Percentiles rank a stretch among this genome's conserved stretches.
phyloP scores from a whole-genome alignment of 164 flowering plant species.

The Stephania yunnanensis region DNA sequence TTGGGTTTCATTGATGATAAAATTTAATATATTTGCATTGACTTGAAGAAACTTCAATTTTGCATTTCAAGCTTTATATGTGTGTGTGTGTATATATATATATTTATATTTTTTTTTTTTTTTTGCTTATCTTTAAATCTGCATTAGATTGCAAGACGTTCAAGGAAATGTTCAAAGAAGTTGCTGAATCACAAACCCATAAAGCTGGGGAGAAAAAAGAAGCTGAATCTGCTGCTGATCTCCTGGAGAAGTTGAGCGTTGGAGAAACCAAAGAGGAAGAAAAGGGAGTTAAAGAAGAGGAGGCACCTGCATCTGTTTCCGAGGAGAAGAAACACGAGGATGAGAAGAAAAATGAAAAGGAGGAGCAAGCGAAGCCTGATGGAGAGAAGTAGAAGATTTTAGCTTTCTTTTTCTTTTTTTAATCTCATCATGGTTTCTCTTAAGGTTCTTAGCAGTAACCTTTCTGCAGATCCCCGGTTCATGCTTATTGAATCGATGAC shows the following conservation, averaged over 20 bases:
- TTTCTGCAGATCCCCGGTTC: background rate
- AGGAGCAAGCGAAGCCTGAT: conserved; percentile 7
- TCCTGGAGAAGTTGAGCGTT: conserved; percentile 15
- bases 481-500: background rate
- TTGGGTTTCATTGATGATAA: too few relatives aligned
- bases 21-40: too few relatives aligned
- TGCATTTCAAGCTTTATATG: background rate
- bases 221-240: conserved; percentile 15
- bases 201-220: conserved; percentile 8
- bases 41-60: background rate
- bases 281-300: conserved; percentile 7
- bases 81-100: background rate
- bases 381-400: background rate
- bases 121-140: background rate
- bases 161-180: conserved; percentile 18
- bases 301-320: background rate
- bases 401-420: background rate
- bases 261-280: conserved; percentile 14
- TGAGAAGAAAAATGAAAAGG: conserved; percentile 8
- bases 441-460: background rate
- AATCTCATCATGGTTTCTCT: background rate
- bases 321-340: conserved; percentile 13
- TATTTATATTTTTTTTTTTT: background rate
- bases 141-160: conserved; percentile 16
- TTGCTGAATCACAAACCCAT: conserved; percentile 17